Conservation (phyloP, 257 asterid genomes). For the Verbena officinalis region DNA sequence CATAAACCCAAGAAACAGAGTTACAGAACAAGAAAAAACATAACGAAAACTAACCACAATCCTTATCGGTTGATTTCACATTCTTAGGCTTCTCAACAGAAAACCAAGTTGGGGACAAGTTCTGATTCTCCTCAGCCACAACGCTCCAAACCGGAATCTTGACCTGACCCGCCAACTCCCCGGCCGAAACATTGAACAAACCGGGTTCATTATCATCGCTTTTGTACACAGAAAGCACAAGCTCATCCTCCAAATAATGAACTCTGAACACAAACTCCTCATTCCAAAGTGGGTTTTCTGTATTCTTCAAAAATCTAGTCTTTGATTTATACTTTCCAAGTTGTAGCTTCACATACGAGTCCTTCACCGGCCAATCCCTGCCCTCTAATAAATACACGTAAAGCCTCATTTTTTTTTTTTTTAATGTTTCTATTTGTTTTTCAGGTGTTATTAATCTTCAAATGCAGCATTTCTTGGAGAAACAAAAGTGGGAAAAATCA, state of each 20-base stretch:
- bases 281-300: constrained; percentile 67
- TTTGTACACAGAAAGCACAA: constrained; percentile 57
- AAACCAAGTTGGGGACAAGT: constrained; percentile 85
- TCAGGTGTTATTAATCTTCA: background rate
- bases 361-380: constrained; percentile 58
- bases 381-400: constrained; percentile 76
- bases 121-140: constrained; percentile 64
- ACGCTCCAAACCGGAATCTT: constrained; percentile 70
- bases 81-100: constrained; percentile 53
- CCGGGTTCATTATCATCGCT: constrained; percentile 54
- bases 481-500: background rate
- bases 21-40: constrained; percentile 3
- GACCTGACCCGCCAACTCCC: constrained; percentile 68
- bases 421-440: too few species aligned
- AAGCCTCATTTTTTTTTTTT: constrained; percentile 50
- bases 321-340: constrained; percentile 72
- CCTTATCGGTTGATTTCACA: constrained; percentile 42
- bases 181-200: constrained; percentile 46
- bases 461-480: constrained; percentile 19
- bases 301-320: constrained; percentile 58
- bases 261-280: constrained; percentile 86
- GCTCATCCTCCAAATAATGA: constrained; percentile 63
- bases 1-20: background rate
- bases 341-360: constrained; percentile 64
- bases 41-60: constrained; percentile 53